phyloP scores from a whole-genome alignment of 169 alveolate species.

The Amoebophrya sp. region DNA sequence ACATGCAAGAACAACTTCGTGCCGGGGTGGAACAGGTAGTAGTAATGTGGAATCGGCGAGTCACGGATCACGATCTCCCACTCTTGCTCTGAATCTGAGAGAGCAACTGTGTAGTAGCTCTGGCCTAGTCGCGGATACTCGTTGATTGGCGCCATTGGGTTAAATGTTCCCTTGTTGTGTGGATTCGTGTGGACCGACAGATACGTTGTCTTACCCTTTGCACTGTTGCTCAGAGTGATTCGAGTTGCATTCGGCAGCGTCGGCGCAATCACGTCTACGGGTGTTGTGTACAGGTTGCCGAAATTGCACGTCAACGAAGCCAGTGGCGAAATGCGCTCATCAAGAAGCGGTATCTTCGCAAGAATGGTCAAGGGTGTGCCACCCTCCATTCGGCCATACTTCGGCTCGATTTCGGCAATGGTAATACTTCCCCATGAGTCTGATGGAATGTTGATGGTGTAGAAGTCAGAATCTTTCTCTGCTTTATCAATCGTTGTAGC shows the following conservation, averaged over 20 bases:
- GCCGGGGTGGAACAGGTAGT: background rate
- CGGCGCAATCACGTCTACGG: slow-evolving; percentile 14
- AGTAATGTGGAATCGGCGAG: background rate
- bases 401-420: slow-evolving; percentile 7
- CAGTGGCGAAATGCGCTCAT: background rate
- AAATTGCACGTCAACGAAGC: background rate
- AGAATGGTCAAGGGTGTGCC: slow-evolving; percentile 17
- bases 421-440: background rate
- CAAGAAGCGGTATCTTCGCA: background rate
- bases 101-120: background rate
- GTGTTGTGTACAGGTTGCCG: background rate
- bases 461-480: background rate
- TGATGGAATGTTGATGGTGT: background rate
- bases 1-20: background rate
- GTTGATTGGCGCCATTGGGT: background rate
- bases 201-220: background rate
- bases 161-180: background rate
- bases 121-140: background rate
- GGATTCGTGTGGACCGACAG: slow-evolving; percentile 2
- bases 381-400: background rate
- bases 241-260: background rate
- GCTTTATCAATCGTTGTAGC: background rate
- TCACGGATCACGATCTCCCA: background rate
- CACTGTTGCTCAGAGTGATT: background rate
- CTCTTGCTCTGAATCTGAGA: background rate